Conservation (phyloP, 2,329 filamentous ascomycete genomes). For the Alternaria viburni region DNA sequence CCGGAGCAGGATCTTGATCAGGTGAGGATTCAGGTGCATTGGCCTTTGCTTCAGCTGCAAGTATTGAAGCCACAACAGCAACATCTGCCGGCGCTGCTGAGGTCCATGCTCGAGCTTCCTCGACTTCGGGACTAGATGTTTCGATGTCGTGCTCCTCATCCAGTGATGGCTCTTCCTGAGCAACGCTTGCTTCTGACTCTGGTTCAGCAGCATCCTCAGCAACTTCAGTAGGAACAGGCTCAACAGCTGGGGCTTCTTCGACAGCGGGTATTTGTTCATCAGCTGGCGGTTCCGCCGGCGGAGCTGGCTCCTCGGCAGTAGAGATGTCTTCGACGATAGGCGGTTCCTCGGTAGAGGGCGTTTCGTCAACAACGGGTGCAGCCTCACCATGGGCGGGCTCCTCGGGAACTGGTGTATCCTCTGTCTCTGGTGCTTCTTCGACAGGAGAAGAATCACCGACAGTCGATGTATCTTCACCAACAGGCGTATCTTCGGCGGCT, state of each 20-base stretch:
- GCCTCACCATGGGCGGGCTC: background rate
- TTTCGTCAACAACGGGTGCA: background rate
- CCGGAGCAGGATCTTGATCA: background rate
- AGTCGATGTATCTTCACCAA: background rate
- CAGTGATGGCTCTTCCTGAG: background rate
- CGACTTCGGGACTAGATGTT: background rate
- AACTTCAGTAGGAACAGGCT: constrained; percentile 6
- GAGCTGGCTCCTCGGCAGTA: background rate
- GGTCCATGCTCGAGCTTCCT: background rate
- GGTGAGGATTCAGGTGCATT: background rate
- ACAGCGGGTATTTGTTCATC: background rate
- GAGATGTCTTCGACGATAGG: background rate
- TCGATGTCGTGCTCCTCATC: background rate
- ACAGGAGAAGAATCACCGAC: background rate
- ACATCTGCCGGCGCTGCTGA: background rate
- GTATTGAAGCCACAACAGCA: background rate
- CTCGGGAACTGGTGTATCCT: background rate
- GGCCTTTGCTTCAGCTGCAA: background rate
- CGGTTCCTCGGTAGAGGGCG: background rate
- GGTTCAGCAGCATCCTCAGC: background rate
- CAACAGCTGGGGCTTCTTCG: constrained; percentile 1
- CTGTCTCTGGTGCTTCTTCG: background rate
- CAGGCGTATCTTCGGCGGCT: background rate
- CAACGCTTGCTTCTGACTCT: background rate
- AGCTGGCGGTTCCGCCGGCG: background rate